phyloP scores from a whole-genome alignment of 2,329 filamentous ascomycete species.

The Aaosphaeria pasadenensis region DNA sequence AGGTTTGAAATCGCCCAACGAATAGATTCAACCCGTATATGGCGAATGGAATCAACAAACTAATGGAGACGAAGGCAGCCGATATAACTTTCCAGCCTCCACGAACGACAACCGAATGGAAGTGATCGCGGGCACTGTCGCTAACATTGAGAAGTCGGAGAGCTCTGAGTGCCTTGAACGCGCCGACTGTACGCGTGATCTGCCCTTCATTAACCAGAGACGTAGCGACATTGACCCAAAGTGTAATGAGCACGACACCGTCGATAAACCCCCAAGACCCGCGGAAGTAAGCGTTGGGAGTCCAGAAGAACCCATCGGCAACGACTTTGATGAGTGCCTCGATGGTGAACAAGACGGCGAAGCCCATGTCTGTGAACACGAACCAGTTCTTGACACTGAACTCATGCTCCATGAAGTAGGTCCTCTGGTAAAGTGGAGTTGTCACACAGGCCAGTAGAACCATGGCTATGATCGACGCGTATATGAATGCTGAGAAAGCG shows the following conservation, averaged over 20 bases:
- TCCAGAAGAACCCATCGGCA: conserved; percentile 94
- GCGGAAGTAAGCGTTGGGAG: conserved; percentile 93
- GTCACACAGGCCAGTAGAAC: conserved; percentile 93
- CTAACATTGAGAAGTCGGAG: conserved; percentile 91
- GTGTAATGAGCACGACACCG: conserved; percentile 81
- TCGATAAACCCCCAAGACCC: conserved; percentile 98
- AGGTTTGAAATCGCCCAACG: conserved; percentile 72
- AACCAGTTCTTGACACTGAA: conserved; percentile 81
- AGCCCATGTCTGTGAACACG: conserved; percentile 87
- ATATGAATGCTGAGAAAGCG: conserved; percentile 87
- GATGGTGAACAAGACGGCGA: conserved; percentile 79
- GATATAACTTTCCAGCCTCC: conserved; percentile 93
- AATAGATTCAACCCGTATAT: conserved; percentile 95
- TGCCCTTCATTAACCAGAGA: conserved; percentile 77
- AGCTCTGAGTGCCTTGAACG: conserved; percentile 94
- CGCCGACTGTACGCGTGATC: conserved; percentile 86
- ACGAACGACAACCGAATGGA: conserved; percentile 92
- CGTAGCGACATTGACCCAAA: conserved; percentile 92
- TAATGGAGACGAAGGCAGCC: conserved; percentile 89
- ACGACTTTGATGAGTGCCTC: conserved; percentile 91
- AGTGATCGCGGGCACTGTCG: conserved; percentile 91
- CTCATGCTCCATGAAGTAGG: conserved; percentile 66
- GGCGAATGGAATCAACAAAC: conserved; percentile 91
- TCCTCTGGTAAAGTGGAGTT: conserved; percentile 88
- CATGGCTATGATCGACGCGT: conserved; percentile 93